Evolutionary conservation across 2,329 filamentous ascomycete genomes (phyloP).

Genomic region (Colletotrichum incanum): DNA sequence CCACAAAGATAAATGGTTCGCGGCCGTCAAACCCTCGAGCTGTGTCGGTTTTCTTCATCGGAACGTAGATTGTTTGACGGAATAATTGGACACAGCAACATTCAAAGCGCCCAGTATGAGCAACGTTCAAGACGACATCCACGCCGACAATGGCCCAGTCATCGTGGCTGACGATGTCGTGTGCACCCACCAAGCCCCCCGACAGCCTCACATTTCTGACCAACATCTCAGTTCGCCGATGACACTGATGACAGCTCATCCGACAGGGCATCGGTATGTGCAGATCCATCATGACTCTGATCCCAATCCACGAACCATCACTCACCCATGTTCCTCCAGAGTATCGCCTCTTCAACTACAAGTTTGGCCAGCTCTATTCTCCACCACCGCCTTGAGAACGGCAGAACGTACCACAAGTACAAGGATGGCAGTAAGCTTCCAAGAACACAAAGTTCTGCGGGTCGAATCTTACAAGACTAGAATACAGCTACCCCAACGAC

Average conservation of each 20-base stretch:
- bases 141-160: background rate
- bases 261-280: background rate
- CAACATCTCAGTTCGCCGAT: background rate
- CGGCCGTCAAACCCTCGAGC: background rate
- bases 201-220: background rate
- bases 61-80: too few species aligned
- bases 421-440: constrained; percentile 21
- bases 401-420: constrained; percentile 55
- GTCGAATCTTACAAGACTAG: background rate
- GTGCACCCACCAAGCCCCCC: background rate
- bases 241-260: background rate
- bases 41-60: background rate
- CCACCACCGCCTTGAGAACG: constrained; percentile 55
- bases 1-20: background rate
- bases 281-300: background rate
- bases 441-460: background rate
- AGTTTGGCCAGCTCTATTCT: constrained; percentile 46
- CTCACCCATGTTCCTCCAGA: background rate
- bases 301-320: too few species aligned
- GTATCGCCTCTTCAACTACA: constrained; percentile 10
- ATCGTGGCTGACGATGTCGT: constrained; percentile 7
- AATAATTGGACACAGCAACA: background rate
- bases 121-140: background rate
- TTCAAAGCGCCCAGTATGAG: background rate
- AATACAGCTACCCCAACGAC: constrained; percentile 41